Evolutionary conservation across 345 rosid genomes (phyloP).

Genomic region (Microthlaspi erraticum): DNA sequence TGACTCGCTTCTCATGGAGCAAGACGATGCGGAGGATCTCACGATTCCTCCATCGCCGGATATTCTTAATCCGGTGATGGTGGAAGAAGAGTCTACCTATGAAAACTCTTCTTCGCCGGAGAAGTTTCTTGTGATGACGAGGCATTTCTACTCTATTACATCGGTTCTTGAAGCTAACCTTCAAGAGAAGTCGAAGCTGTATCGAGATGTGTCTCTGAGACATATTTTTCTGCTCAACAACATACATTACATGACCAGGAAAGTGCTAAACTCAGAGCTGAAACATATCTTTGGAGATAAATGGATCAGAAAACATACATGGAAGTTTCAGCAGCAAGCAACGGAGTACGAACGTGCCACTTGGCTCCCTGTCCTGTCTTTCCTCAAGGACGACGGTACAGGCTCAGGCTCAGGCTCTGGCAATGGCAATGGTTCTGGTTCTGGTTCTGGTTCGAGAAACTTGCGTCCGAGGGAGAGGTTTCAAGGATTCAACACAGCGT

Average conservation of each 20-base stretch:
- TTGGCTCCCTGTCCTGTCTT: slow-evolving; percentile 70
- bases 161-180: slow-evolving; percentile 75
- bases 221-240: slow-evolving; percentile 90
- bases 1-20: slow-evolving; percentile 62
- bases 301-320: slow-evolving; percentile 78
- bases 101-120: slow-evolving; percentile 41
- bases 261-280: slow-evolving; percentile 73
- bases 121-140: slow-evolving; percentile 49
- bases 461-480: slow-evolving; percentile 65
- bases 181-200: slow-evolving; percentile 64
- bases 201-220: slow-evolving; percentile 64
- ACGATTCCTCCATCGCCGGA: slow-evolving; percentile 49
- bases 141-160: slow-evolving; percentile 61
- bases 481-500: slow-evolving; percentile 62
- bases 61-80: slow-evolving; percentile 30
- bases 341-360: slow-evolving; percentile 74
- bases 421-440: slow-evolving; percentile 40
- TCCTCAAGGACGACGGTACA: slow-evolving; percentile 64
- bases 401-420: slow-evolving; percentile 14
- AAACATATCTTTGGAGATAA: slow-evolving; percentile 66
- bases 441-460: slow-evolving; percentile 51
- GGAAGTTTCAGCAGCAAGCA: slow-evolving; percentile 83
- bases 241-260: slow-evolving; percentile 83
- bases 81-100: slow-evolving; percentile 49
- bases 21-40: slow-evolving; percentile 43